A percentile compares a stretch with the other conserved stretches of the same genome.
These are phyloP conservation scores for Dipodascopsis tothii DNA, from an alignment of 805 yeast species.

Conservation along the genomic window DNA sequence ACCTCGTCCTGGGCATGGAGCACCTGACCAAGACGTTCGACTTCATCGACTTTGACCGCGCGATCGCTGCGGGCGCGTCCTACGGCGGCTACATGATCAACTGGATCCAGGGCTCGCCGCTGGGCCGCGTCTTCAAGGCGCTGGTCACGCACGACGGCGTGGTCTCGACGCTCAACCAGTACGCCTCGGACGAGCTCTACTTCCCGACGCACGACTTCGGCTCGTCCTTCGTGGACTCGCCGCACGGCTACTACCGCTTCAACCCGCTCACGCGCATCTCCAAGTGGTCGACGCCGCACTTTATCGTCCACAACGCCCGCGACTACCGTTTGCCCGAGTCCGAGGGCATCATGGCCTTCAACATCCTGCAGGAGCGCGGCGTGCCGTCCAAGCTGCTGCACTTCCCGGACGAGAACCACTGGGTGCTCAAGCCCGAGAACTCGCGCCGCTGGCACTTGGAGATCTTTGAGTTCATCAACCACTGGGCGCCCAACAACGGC, in stretches of 20 bases:
- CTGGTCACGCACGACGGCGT: slow-evolving; percentile 28
- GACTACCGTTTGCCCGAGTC: slow-evolving; percentile 27
- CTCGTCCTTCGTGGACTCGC: slow-evolving; percentile 23
- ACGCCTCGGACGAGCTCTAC: slow-evolving; percentile 25
- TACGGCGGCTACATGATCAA: slow-evolving; percentile 29
- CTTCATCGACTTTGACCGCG: slow-evolving; percentile 22
- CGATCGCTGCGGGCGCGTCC: slow-evolving; percentile 28
- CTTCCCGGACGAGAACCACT: slow-evolving; percentile 27
- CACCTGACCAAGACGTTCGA: slow-evolving; percentile 12
- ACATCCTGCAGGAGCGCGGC: slow-evolving; percentile 23
- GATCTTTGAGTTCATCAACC: slow-evolving; percentile 22
- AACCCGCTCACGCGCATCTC: slow-evolving; percentile 24
- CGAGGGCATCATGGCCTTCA: slow-evolving; percentile 26
- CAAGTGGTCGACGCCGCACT: slow-evolving; percentile 27
- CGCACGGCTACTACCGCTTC: slow-evolving; percentile 21
- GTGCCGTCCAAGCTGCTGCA: slow-evolving; percentile 25
- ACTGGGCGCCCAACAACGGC: background rate
- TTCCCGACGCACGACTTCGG: slow-evolving; percentile 26
- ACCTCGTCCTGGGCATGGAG: slow-evolving; percentile 24
- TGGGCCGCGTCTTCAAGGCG: slow-evolving; percentile 25
- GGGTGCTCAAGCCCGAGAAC: slow-evolving; percentile 28
- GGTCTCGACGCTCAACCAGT: slow-evolving; percentile 23
- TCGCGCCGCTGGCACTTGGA: slow-evolving; percentile 27
- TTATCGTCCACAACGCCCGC: slow-evolving; percentile 24
- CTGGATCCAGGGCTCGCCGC: slow-evolving; percentile 27